Percentiles rank a stretch among this genome's conserved stretches.
phyloP scores from a whole-genome alignment of 192 early-diverging fungal species.

The Coemansia sp. region DNA sequence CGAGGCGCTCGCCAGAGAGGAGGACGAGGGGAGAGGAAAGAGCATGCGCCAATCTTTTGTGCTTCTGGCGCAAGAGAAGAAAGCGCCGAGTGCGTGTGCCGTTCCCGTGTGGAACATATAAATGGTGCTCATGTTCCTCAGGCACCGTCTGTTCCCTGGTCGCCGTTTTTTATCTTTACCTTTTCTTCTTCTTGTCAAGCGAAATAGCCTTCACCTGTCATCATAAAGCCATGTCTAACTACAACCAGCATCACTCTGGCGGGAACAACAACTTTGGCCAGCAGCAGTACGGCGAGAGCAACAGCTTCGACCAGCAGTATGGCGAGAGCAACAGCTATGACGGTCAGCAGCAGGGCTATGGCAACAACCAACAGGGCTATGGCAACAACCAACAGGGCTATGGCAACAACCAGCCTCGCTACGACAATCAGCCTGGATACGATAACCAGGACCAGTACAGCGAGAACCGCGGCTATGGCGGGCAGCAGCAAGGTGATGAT shows the following conservation, averaged over 20 bases:
- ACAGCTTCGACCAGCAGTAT: constrained; percentile 3
- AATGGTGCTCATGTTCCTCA: neutral
- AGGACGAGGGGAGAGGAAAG: neutral
- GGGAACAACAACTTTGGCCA: neutral
- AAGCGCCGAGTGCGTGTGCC: neutral
- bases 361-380: too few relatives aligned
- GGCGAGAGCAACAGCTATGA: neutral
- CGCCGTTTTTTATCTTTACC: neutral
- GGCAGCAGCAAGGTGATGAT: neutral
- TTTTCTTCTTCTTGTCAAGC: neutral
- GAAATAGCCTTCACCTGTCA: neutral
- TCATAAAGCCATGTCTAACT: constrained; percentile 6
- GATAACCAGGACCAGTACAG: constrained; percentile 6
- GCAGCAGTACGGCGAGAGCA: neutral
- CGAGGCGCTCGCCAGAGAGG: neutral
- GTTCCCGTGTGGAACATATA: neutral
- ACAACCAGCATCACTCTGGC: neutral
- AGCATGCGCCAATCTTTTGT: neutral
- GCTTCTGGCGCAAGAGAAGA: neutral
- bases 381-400: too few relatives aligned
- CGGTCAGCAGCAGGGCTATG: neutral
- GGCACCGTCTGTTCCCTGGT: neutral
- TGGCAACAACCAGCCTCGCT: too few relatives aligned
- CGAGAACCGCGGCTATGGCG: constrained; percentile 2
- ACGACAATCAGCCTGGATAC: neutral